Evolutionary conservation across 2,329 filamentous ascomycete genomes (phyloP), one percentile per base, ranked within the genome.

Genomic region (Paraconiothyrium brasiliense): DNA sequence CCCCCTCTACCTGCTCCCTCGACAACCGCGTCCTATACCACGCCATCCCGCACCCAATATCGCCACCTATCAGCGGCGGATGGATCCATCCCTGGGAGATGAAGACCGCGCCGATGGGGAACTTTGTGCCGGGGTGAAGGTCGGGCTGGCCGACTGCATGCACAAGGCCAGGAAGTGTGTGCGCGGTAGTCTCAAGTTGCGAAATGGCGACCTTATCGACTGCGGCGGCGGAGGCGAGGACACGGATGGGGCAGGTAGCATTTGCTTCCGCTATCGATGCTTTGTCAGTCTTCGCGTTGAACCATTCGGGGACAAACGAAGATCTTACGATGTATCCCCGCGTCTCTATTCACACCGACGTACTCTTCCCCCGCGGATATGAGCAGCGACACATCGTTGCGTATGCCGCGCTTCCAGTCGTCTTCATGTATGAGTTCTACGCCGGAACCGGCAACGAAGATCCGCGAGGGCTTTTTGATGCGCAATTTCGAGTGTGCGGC

Each of bases 21-120:
- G 70, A 62, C 4, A 79, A 65, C 6, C 56, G 68, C 13, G 77
- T 77, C 60, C 69, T 72, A 58, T 78, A 79, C 75, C 76, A 79
- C 8, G 76, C 70, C 76, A 80, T 80, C 0, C 77, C 78, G 59
- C 77, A 80, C 0, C 77, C 78, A 52, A 80, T 79, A 47, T 80
- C 77, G 5, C 73, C 65, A 2, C 78, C 78, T 10, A 80, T 79
- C 11, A 80, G 65, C 16, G 73, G 76, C 16, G 76, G 78, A 56
- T 80, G 76, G 20, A 80, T 73, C 69, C 76, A 80, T 60, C 63
- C 67, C 35, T 69, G 63, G 0, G 72, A 76, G 9, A 73, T 71
- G 49, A 80, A 79, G 7, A 78, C 76, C 1, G 75, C 73, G 13
- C 77, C 77, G 24, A 80, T 77, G 1, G 78, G 77, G 22, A 76